Base-by-base conservation (phyloP, 2,329 filamentous ascomycete species). In the Sphaerulina vaccinii region DNA sequence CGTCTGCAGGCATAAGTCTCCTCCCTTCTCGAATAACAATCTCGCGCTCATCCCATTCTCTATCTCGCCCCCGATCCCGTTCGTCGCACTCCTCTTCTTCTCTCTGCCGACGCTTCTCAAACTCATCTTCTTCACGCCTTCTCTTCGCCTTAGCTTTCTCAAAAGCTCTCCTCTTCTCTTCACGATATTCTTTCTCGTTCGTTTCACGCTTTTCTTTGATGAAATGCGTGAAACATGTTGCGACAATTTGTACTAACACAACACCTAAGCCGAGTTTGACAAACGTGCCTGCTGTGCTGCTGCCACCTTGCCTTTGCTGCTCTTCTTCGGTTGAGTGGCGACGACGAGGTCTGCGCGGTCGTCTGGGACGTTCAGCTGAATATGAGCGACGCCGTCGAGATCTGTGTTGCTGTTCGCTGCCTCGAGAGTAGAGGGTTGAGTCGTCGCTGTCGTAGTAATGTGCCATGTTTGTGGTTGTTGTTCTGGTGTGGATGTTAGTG, bases 1-100 rank as follows among this genome's bases (percentile, higher is more conserved):
- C 37, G 21, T 46, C 46, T 2, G 45, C 51, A 42, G 50, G 50
- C 3, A 33, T 47, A 11, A 54, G 46, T 18, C 52, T 46, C 19
- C 52, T 45, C 1, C 52, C 52, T 33, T 50, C 47, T 18, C 52
- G 29, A 19, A 54, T 54, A 27, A 50, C 47, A 6, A 46, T 42
- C n/a, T 54, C 52, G 2, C 52, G 40, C 21, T 54, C 52, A 11
- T 45, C 47, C 33, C 38, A 44, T 8, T 43, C 42, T 15, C 38
- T 42, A 7, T 47, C 47, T 10, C 27, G 27, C 10, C n/a, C 27
- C n/a, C n/a, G n/a, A 32, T 13, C 27, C 27, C n/a, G 10, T 32
- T 27, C 24, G 5, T n/a, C n/a, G 9, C 40, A 33, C 23, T 54
- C 51, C 2, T 38, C 36, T 22, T 67, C 65, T 65, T 7, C 67